Percentiles rank a stretch among this genome's conserved stretches.
Evolutionary conservation across 306 rosid genomes (phyloP).

Genomic region (Lathyrus oleraceus): DNA sequence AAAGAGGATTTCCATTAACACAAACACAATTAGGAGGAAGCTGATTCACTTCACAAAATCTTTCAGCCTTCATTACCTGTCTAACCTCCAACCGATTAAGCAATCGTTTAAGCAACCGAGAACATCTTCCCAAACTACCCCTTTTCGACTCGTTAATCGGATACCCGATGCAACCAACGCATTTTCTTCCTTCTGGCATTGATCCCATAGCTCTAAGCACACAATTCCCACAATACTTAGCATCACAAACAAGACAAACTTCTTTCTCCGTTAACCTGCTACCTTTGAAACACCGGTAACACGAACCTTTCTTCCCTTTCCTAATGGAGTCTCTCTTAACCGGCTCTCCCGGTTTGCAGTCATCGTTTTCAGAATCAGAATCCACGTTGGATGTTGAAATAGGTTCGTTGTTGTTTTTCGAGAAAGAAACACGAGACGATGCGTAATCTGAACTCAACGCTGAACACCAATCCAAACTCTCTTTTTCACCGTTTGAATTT

Average conservation of each 20-base stretch:
- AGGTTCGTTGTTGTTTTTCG: conserved; percentile 32
- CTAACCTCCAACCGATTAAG: conserved; percentile 85
- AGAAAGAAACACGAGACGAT: conserved; percentile 48
- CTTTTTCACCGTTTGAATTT: conserved; percentile 51
- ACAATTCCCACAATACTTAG: conserved; percentile 86
- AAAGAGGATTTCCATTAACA: conserved; percentile 81
- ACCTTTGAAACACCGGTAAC: conserved; percentile 87
- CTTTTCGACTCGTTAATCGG: conserved; percentile 77
- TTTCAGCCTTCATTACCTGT: conserved; percentile 87
- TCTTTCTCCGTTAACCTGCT: conserved; percentile 89
- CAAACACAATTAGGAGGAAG: conserved; percentile 74
- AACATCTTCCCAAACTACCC: conserved; percentile 84
- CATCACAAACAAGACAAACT: conserved; percentile 86
- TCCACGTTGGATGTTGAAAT: neutral
- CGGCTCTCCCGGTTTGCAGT: conserved; percentile 46
- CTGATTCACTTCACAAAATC: conserved; percentile 87
- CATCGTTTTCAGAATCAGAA: conserved; percentile 50
- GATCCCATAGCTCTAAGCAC: conserved; percentile 98
- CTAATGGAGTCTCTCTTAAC: conserved; percentile 50
- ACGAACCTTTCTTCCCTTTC: conserved; percentile 77
- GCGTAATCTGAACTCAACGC: conserved; percentile 75
- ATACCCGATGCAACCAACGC: conserved; percentile 83
- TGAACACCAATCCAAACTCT: conserved; percentile 49
- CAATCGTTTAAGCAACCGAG: conserved; percentile 76
- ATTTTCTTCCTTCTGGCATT: conserved; percentile 98